A percentile compares a stretch with the other conserved stretches of the same genome.
phyloP scores from a whole-genome alignment of 2,329 filamentous ascomycete genomes.

The Shiraia sp. region DNA sequence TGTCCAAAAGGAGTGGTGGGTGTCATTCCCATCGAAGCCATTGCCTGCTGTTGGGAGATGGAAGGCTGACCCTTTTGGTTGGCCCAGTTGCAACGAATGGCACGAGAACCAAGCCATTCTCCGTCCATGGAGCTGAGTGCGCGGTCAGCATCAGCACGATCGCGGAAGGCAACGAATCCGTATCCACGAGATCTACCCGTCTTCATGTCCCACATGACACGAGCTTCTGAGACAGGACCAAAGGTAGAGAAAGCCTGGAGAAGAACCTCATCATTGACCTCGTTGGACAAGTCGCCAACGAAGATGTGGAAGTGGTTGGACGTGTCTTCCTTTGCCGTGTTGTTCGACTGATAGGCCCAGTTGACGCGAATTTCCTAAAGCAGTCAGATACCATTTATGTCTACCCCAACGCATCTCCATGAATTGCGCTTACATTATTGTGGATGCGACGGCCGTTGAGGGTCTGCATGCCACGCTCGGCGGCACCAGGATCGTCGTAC shows the following conservation, averaged over 20 bases:
- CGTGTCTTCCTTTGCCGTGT: conserved; percentile 91
- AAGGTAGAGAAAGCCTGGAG: conserved; percentile 95
- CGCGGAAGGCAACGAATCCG: conserved; percentile 96
- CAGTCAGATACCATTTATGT: conserved; percentile 26
- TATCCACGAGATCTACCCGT: conserved; percentile 96
- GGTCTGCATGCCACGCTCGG: conserved; percentile 95
- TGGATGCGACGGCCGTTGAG: conserved; percentile 94
- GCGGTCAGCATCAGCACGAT: conserved; percentile 91
- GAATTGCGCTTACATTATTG: conserved; percentile 72
- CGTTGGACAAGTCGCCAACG: conserved; percentile 95
- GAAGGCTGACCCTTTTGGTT: conserved; percentile 99
- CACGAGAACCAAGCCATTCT: conserved; percentile 96
- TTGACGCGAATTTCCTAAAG: conserved; percentile 94
- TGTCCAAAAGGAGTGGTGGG: conserved; percentile 95
- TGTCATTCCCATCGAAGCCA: conserved; percentile 97
- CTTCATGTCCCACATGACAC: conserved; percentile 99
- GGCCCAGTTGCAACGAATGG: conserved; percentile 99
- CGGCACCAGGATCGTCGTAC: conserved; percentile 95
- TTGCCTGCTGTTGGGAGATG: conserved; percentile 94
- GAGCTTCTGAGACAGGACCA: conserved; percentile 92
- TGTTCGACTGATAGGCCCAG: conserved; percentile 99
- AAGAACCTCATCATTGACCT: conserved; percentile 96
- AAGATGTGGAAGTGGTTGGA: conserved; percentile 99
- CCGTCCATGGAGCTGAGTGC: conserved; percentile 97
- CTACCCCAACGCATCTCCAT: not conserved